A percentile compares a stretch with the other conserved stretches of the same genome.
phyloP scores from a whole-genome alignment of 2,329 filamentous ascomycete species.

The Chaetomiaceae sp. region DNA sequence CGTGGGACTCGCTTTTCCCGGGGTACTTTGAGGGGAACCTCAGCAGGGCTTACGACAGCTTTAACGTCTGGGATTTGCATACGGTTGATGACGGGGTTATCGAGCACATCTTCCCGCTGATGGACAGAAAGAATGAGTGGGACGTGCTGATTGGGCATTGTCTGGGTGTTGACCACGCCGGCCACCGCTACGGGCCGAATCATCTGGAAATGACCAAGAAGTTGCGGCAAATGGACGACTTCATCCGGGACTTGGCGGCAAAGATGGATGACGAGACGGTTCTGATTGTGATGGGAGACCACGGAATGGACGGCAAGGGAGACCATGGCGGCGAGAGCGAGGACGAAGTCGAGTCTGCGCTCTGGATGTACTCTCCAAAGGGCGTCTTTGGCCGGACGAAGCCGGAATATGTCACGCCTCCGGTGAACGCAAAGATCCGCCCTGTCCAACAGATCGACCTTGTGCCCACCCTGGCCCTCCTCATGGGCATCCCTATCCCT shows the following conservation, averaged over 20 bases:
- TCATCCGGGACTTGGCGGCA: conserved; percentile 67
- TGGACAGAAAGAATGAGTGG: conserved; percentile 71
- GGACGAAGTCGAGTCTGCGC: conserved; percentile 86
- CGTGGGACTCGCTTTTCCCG: conserved; percentile 90
- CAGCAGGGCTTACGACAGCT: conserved; percentile 87
- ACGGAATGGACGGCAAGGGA: conserved; percentile 96
- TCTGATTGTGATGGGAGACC: conserved; percentile 95
- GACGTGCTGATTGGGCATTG: conserved; percentile 94
- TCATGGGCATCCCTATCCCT: conserved; percentile 87
- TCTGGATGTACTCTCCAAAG: conserved; percentile 98
- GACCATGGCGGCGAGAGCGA: conserved; percentile 98
- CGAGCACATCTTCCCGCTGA: conserved; percentile 81
- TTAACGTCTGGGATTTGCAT: conserved; percentile 97
- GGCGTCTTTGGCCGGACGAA: conserved; percentile 75
- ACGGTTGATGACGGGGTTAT: conserved; percentile 94
- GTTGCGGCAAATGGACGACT: conserved; percentile 81
- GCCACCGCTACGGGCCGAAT: conserved; percentile 90
- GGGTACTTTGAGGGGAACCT: conserved; percentile 86
- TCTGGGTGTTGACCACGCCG: conserved; percentile 92
- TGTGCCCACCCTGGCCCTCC: conserved; percentile 82
- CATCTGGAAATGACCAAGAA: conserved; percentile 90
- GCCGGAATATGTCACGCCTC: conserved; percentile 53
- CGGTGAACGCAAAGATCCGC: conserved; percentile 69
- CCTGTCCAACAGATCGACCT: conserved; percentile 86
- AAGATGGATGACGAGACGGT: conserved; percentile 79